Conservation (phyloP, 495 filamentous ascomycete genomes). For the Lichina pygmaea region DNA sequence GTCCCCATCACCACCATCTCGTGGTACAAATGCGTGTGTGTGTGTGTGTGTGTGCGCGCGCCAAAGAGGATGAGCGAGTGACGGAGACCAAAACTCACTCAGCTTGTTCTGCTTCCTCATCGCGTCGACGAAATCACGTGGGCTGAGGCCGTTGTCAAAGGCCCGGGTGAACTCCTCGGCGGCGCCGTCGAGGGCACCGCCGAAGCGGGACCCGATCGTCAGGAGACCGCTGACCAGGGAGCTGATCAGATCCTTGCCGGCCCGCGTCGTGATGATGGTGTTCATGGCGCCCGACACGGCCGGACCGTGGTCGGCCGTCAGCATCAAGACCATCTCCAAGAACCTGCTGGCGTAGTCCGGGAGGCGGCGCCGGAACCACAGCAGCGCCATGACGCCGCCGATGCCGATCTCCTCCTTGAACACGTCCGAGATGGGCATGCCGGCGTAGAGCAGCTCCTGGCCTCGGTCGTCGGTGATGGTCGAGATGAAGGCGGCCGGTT, state of each 20-base stretch:
- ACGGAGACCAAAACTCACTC: constrained; percentile 25
- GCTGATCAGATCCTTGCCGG: constrained; percentile 92
- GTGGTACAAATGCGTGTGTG: background rate
- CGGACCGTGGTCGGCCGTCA: constrained; percentile 95
- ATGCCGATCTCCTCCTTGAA: constrained; percentile 98
- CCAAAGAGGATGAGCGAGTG: background rate
- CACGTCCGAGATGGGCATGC: constrained; percentile 98
- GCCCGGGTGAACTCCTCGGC: constrained; percentile 97
- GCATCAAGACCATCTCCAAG: constrained; percentile 99
- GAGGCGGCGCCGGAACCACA: constrained; percentile 98
- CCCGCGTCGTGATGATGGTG: constrained; percentile 98
- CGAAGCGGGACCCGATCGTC: constrained; percentile 94
- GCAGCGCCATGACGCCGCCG: constrained; percentile 95
- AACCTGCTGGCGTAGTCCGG: constrained; percentile 93
- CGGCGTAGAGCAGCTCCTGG: constrained; percentile 93
- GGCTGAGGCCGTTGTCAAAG: constrained; percentile 91
- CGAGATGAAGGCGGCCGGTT: constrained; percentile 98
- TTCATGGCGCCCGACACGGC: constrained; percentile 99
- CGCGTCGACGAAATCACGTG: constrained; percentile 92
- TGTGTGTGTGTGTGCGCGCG: no score
- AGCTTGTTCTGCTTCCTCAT: constrained; percentile 99
- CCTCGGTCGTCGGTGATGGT: constrained; percentile 99
- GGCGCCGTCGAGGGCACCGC: constrained; percentile 91
- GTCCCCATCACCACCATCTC: background rate
- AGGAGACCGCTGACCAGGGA: constrained; percentile 86